phyloP scores from a whole-genome alignment of 257 asterid species.

The Mitragyna speciosa region DNA sequence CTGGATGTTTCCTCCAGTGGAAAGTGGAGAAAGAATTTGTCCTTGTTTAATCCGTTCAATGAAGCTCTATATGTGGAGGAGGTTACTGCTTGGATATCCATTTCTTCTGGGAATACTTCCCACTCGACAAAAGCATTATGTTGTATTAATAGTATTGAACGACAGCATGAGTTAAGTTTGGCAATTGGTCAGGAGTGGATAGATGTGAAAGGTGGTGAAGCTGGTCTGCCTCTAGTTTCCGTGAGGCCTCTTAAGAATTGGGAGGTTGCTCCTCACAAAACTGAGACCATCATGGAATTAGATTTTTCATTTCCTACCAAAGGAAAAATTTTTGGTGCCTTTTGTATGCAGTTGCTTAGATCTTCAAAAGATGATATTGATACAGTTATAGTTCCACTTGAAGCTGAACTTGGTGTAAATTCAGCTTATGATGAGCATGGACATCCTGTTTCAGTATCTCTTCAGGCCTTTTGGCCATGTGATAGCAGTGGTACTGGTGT shows the following conservation, averaged over 20 bases:
- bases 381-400: slow-evolving; percentile 73
- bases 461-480: slow-evolving; percentile 48
- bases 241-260: slow-evolving; percentile 66
- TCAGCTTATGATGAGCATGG: slow-evolving; percentile 30
- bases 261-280: slow-evolving; percentile 65
- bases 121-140: slow-evolving; percentile 50
- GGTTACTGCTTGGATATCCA: slow-evolving; percentile 69
- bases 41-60: slow-evolving; percentile 72
- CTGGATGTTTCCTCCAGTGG: slow-evolving; percentile 58
- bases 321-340: slow-evolving; percentile 59
- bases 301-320: slow-evolving; percentile 53
- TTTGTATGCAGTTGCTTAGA: slow-evolving; percentile 59
- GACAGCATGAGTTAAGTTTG: slow-evolving; percentile 30
- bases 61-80: slow-evolving; percentile 74
- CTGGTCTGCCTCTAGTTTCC: slow-evolving; percentile 45
- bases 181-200: slow-evolving; percentile 47
- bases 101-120: slow-evolving; percentile 53
- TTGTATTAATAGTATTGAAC: slow-evolving; percentile 27
- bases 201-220: slow-evolving; percentile 42
- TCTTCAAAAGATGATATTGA: slow-evolving; percentile 50
- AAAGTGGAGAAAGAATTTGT: slow-evolving; percentile 68
- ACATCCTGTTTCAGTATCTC: slow-evolving; percentile 37
- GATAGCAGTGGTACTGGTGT: slow-evolving; percentile 34
- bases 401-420: slow-evolving; percentile 47
- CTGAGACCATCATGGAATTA: slow-evolving; percentile 58